phyloP scores from a whole-genome alignment of 768 basidiomycete genomes.

The Suillus luteus region DNA sequence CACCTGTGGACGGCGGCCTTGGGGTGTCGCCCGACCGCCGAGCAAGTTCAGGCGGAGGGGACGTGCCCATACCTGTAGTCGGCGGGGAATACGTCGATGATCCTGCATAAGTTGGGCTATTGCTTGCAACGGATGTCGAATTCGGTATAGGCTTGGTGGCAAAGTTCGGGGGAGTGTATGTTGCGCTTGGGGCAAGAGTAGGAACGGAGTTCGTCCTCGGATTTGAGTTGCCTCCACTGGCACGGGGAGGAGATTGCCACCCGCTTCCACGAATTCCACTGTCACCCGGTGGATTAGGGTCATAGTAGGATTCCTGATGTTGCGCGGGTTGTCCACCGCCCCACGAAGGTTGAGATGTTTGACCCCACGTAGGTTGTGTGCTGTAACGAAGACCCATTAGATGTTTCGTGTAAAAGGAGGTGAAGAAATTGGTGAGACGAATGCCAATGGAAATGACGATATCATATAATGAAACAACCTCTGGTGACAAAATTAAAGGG shows the following conservation, averaged over 20 bases:
- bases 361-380: constrained; percentile 6
- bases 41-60: constrained; percentile 4
- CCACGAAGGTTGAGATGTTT: constrained; percentile 17
- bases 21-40: constrained; percentile 9
- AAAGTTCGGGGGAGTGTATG: constrained; percentile 1
- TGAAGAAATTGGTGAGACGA: background rate
- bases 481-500: too few species aligned
- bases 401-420: background rate
- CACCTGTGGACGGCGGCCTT: constrained; percentile 24
- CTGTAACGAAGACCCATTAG: constrained; percentile 3
- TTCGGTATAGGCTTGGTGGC: constrained; percentile 10
- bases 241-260: constrained; percentile 6
- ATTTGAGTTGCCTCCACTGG: background rate
- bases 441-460: too few species aligned
- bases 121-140: constrained; percentile 5
- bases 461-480: background rate
- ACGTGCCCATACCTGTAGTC: constrained; percentile 1
- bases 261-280: background rate
- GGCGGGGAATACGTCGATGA: constrained; percentile 9
- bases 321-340: constrained; percentile 16
- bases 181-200: background rate
- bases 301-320: constrained; percentile 35
- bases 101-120: constrained; percentile 11
- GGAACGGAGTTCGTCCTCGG: background rate
- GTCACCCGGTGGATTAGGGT: constrained; percentile 32